Conservation (phyloP, 345 rosid species). For the Erodium maritimum region DNA sequence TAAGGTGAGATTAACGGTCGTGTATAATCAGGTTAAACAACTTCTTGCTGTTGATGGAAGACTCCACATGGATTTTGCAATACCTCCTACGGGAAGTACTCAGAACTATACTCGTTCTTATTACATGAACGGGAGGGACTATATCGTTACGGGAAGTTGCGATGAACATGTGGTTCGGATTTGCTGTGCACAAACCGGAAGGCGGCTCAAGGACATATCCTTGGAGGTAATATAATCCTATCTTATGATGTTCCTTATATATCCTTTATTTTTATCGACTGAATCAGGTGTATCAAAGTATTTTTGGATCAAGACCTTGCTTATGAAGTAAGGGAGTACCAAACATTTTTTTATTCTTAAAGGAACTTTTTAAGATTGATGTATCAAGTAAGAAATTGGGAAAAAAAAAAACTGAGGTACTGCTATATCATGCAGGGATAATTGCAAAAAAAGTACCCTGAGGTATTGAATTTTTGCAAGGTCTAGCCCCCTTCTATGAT, state of each 20-base stretch:
- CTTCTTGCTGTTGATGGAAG: constrained; percentile 87
- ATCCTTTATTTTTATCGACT: not conserved
- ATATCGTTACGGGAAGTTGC: constrained; percentile 81
- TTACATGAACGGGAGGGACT: constrained; percentile 90
- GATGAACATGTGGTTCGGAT: constrained; percentile 81
- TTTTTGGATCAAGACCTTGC: not conserved
- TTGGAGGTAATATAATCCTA: constrained; percentile 66
- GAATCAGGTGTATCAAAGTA: too few species aligned
- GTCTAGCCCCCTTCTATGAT: too few species aligned
- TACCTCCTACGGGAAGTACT: constrained; percentile 59
- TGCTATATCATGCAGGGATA: too few species aligned
- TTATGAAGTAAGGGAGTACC: too few species aligned
- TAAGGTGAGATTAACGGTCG: too few species aligned
- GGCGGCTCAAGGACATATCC: constrained; percentile 81
- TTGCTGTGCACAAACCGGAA: constrained; percentile 96
- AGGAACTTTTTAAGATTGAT: too few species aligned
- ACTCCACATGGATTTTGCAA: constrained; percentile 60
- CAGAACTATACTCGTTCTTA: constrained; percentile 91
- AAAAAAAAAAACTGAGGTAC: too few species aligned
- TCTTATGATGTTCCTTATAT: constrained; percentile 1
- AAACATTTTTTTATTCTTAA: too few species aligned
- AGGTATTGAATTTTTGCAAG: too few species aligned
- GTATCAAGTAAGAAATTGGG: too few species aligned
- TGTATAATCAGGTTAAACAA: constrained; percentile 59
- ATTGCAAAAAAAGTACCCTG: too few species aligned